Evolutionary conservation across 2,329 filamentous ascomycete genomes (phyloP).

Genomic region (Fusarium protoensiforme): DNA sequence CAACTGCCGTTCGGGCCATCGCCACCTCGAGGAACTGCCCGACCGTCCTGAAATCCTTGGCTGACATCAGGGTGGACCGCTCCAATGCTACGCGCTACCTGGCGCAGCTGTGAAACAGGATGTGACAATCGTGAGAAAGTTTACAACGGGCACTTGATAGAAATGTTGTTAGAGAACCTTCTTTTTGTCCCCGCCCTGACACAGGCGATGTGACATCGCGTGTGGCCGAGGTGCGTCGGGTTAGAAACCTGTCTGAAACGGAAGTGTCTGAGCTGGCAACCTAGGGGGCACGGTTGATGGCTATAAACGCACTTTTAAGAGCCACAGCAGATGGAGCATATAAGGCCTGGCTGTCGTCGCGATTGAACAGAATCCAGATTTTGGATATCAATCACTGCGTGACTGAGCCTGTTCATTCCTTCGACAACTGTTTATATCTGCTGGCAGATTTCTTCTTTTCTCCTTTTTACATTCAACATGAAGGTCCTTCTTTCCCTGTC

Average conservation of each 20-base stretch:
- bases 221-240: not conserved
- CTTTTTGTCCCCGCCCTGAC: not conserved
- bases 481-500: not conserved
- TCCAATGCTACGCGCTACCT: not conserved
- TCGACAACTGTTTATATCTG: not conserved
- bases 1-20: not conserved
- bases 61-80: not conserved
- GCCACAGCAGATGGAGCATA: not conserved
- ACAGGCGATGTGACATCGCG: not conserved
- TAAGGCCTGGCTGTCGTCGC: not conserved
- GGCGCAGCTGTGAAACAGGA: not conserved
- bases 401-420: not conserved
- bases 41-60: not conserved
- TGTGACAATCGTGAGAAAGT: not conserved
- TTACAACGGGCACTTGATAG: not conserved
- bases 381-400: not conserved
- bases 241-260: not conserved
- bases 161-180: not conserved
- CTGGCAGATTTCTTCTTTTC: not conserved
- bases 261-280: not conserved
- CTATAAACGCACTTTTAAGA: not conserved
- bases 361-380: not conserved
- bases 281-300: not conserved
- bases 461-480: not conserved
- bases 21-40: not conserved